Evolutionary conservation across 768 basidiomycete genomes (phyloP).

Genomic region (Tephrocybe sp.): DNA sequence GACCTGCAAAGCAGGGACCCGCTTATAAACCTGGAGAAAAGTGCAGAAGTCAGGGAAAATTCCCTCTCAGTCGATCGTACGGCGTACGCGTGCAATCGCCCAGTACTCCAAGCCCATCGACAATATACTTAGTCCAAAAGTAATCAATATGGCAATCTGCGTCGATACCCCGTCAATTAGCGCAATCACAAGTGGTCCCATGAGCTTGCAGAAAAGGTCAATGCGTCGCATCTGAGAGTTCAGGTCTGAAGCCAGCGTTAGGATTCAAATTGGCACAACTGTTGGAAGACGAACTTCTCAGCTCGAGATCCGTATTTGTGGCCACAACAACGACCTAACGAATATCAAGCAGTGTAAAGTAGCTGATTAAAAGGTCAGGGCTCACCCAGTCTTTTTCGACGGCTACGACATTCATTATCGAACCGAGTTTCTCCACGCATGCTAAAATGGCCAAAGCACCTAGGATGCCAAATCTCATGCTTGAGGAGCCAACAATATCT

Average conservation of each 20-base stretch:
- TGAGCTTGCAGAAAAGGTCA: slow-evolving; percentile 28
- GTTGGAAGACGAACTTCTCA: slow-evolving; percentile 1
- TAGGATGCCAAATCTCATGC: background rate
- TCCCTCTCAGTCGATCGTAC: background rate
- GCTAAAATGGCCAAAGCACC: slow-evolving; percentile 17
- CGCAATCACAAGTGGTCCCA: slow-evolving; percentile 23
- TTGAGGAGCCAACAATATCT: background rate
- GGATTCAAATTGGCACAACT: slow-evolving; percentile 6
- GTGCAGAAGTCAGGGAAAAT: background rate
- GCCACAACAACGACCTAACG: slow-evolving; percentile 9
- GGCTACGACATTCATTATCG: slow-evolving; percentile 25
- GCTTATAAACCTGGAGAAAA: slow-evolving; percentile 8
- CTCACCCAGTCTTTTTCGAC: slow-evolving; percentile 30
- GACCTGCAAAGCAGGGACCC: background rate
- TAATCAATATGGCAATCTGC: slow-evolving; percentile 17
- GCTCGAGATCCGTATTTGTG: background rate
- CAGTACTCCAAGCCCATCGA: slow-evolving; percentile 25
- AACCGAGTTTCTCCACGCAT: slow-evolving; percentile 26
- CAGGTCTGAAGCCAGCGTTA: slow-evolving; percentile 9
- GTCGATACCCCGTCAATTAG: slow-evolving; percentile 24
- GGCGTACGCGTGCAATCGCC: slow-evolving; percentile 23
- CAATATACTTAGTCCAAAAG: slow-evolving; percentile 16
- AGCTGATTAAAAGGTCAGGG: background rate
- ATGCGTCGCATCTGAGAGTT: slow-evolving; percentile 32
- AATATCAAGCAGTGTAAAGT: background rate